Evolutionary conservation across 78 protist species (phyloP), one percentile per base, ranked within the genome.

Genomic region (Isochrysis galbana): DNA sequence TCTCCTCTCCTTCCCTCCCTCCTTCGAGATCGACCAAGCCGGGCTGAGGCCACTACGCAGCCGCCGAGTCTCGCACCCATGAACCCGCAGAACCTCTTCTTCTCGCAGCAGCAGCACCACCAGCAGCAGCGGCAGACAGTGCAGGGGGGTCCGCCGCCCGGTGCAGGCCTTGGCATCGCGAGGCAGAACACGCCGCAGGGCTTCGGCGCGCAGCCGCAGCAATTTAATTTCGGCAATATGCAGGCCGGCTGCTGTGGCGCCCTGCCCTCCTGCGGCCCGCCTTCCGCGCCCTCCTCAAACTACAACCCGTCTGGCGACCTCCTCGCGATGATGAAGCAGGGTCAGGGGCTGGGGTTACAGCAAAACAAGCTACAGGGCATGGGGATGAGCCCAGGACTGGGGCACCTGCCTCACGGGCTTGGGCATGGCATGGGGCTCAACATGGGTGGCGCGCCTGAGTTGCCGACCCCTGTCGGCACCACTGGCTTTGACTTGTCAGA

Each of bases 271-370:
- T 61, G 74, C 74, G 74, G 74, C 4, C n/a, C 74, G 2, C 74
- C 10, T 23, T 23, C n/a, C 36, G 42, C 2, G 82, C 38, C 74
- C 34, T 23, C 11, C 39, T n/a, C 82, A 42, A 70, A 55, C 55
- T 84, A 84, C 89, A 47, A 34, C 44, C 89, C 69, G 39, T 47
- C 70, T 5, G 44, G 45, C 1, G 89, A 84, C 22, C 1, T 84
- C 21, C 42, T 84, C 21, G 89, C 89, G 10, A 84, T 84, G 89
- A 44, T 84, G 45, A 84, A 47, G 48, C n/a, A 67, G 36, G 36
- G 74, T 4, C 82, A 61, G 74, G 74, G 74, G 74, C 74, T 21
- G 36, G 74, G n/a, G 36, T 32, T 21, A 10, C 74, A 2, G 23
- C 74, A 23, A 23, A 61, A 61, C 74, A 21, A 23, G 23, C 29